Evolutionary conservation across 305 asterid genomes (phyloP).

Genomic region (Fraxinus floribunda): DNA sequence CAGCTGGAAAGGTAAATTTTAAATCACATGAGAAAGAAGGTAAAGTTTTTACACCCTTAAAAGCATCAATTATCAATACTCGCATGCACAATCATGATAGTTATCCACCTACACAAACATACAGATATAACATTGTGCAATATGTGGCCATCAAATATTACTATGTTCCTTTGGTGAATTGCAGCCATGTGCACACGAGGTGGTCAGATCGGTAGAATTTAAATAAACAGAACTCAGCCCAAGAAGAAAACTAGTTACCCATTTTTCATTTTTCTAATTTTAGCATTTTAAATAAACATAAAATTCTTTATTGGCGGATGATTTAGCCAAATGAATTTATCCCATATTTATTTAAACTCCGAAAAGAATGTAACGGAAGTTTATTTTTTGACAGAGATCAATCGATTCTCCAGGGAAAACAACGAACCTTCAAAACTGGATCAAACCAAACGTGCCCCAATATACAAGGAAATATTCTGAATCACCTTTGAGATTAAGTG

Average conservation of each 20-base stretch:
- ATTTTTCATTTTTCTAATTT: not conserved
- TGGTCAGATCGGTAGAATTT: not conserved
- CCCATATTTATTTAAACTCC: not conserved
- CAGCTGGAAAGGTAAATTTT: constrained; percentile 23
- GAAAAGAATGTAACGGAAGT: not conserved
- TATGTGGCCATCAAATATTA: not conserved
- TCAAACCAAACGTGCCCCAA: not conserved
- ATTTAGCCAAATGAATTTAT: not conserved
- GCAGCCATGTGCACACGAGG: not conserved
- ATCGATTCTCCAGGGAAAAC: not conserved
- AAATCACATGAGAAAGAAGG: not conserved
- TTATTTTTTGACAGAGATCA: not conserved
- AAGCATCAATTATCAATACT: constrained; percentile 2
- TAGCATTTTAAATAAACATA: not conserved
- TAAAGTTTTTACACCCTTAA: constrained; percentile 16
- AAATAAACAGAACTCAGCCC: not conserved
- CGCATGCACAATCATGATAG: not conserved
- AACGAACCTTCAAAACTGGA: not conserved
- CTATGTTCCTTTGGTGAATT: not conserved
- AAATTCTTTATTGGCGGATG: not conserved
- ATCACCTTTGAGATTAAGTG: not conserved
- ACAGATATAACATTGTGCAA: not conserved
- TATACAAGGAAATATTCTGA: not conserved
- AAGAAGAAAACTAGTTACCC: not conserved
- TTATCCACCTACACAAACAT: not conserved